phyloP scores from a whole-genome alignment of 2,329 filamentous ascomycete species.

The Aspergillus pseudonomiae region DNA sequence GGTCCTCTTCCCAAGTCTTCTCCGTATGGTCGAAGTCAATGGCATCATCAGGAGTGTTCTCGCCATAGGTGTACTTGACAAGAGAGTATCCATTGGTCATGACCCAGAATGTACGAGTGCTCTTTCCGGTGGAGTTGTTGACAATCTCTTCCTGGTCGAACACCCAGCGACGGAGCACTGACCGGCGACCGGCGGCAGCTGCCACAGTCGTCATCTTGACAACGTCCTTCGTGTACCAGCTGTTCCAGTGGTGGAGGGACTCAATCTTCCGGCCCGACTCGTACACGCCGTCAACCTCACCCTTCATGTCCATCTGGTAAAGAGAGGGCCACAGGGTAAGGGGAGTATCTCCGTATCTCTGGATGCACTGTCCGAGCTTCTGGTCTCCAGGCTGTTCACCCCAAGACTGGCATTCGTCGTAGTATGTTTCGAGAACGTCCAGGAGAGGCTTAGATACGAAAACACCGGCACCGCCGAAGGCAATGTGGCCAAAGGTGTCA shows the following conservation, averaged over 20 bases:
- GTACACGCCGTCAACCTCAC: constrained; percentile 46
- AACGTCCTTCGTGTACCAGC: constrained; percentile 49
- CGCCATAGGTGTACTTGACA: constrained; percentile 45
- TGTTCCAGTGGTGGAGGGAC: constrained; percentile 49
- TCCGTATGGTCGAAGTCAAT: constrained; percentile 48
- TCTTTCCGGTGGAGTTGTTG: constrained; percentile 39
- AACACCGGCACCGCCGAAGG: constrained; percentile 49
- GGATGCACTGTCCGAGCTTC: constrained; percentile 48
- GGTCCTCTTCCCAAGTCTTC: constrained; percentile 49
- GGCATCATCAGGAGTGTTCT: constrained; percentile 39
- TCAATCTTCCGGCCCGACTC: constrained; percentile 49
- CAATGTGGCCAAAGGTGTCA: constrained; percentile 47
- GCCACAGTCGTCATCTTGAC: constrained; percentile 48
- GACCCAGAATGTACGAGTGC: constrained; percentile 45
- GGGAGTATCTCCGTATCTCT: constrained; percentile 42
- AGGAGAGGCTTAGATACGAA: constrained; percentile 47
- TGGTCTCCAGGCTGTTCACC: constrained; percentile 49
- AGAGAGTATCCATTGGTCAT: constrained; percentile 49
- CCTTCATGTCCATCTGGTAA: constrained; percentile 50
- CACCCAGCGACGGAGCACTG: constrained; percentile 48
- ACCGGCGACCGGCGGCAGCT: constrained; percentile 44
- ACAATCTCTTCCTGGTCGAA: constrained; percentile 45
- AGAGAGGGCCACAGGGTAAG: constrained; percentile 47
- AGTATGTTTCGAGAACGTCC: constrained; percentile 40
- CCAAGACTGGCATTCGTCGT: constrained; percentile 47